Percentiles rank a stretch among this genome's conserved stretches.
Evolutionary conservation across 2,329 filamentous ascomycete genomes (phyloP).

Genomic region (Grosmannia serpens): DNA sequence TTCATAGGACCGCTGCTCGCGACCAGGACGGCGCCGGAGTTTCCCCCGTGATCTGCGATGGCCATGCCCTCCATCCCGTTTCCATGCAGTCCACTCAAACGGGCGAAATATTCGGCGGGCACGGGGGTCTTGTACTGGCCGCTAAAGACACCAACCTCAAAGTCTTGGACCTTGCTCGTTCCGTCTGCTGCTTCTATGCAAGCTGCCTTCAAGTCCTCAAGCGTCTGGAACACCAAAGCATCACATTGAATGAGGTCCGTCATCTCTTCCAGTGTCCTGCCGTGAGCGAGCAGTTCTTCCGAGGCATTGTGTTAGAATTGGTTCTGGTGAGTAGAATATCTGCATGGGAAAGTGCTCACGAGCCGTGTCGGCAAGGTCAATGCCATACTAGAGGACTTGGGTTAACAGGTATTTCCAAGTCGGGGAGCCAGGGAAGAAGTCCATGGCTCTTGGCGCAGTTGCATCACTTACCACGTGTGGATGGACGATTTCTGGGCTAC

Average conservation of each 20-base stretch:
- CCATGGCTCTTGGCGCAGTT: neutral
- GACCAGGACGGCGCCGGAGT: neutral
- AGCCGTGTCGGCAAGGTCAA: slow-evolving; percentile 30
- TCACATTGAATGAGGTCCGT: slow-evolving; percentile 31
- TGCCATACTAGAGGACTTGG: slow-evolving; percentile 21
- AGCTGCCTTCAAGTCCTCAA: slow-evolving; percentile 68
- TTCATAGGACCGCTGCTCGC: neutral
- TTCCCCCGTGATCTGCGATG: neutral
- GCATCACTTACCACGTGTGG: slow-evolving; percentile 59
- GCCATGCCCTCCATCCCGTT: slow-evolving; percentile 24
- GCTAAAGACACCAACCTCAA: slow-evolving; percentile 88
- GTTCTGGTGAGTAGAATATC: neutral
- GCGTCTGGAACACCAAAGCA: slow-evolving; percentile 44
- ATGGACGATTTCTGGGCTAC: slow-evolving; percentile 70
- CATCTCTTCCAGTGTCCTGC: slow-evolving; percentile 27
- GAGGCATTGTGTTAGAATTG: neutral
- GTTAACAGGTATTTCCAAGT: neutral
- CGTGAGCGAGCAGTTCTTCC: slow-evolving; percentile 13
- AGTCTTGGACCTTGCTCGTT: slow-evolving; percentile 36
- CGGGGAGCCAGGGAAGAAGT: neutral
- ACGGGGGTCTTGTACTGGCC: slow-evolving; percentile 79
- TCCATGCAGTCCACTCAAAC: slow-evolving; percentile 60
- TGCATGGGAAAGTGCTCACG: neutral
- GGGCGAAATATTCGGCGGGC: slow-evolving; percentile 69
- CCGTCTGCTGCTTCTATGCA: slow-evolving; percentile 58